phyloP scores from a whole-genome alignment of 2,329 filamentous ascomycete genomes.

The Apiospora saccharicola region DNA sequence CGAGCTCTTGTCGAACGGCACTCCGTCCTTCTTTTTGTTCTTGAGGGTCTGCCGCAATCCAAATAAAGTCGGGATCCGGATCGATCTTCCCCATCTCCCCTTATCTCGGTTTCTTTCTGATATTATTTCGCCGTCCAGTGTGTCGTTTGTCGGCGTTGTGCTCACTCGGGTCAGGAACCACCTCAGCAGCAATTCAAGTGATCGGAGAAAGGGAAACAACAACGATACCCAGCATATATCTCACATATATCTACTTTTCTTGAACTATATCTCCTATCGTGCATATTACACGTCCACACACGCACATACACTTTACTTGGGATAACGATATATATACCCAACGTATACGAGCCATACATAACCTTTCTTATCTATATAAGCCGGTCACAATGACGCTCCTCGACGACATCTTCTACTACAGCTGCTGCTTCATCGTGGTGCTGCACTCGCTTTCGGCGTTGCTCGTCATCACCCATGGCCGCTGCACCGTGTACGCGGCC shows the following conservation, averaged over 20 bases:
- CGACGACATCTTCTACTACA: slow-evolving; percentile 34
- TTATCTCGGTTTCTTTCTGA: neutral
- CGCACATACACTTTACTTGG: neutral
- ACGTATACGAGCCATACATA: neutral
- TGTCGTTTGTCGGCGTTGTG: neutral
- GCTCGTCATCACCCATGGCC: slow-evolving; percentile 30
- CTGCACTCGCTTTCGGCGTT: slow-evolving; percentile 34
- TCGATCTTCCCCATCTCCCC: neutral
- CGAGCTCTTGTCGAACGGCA: neutral
- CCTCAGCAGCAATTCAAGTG: neutral
- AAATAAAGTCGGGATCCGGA: neutral
- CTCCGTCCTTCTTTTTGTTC: neutral
- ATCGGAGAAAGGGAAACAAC: neutral
- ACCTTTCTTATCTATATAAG: neutral
- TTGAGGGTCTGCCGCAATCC: neutral
- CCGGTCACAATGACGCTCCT: slow-evolving; percentile 29
- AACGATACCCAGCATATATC: neutral
- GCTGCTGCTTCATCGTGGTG: slow-evolving; percentile 33
- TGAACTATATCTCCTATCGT: neutral
- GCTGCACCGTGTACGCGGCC: slow-evolving; percentile 30
- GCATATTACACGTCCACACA: neutral
- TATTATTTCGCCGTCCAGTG: neutral
- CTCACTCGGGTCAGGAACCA: slow-evolving; percentile 19
- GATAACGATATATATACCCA: neutral
- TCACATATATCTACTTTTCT: neutral